A percentile compares a stretch with the other conserved stretches of the same genome.
Conservation (phyloP, 306 rosid genomes). For the Spatholobus suberectus region DNA sequence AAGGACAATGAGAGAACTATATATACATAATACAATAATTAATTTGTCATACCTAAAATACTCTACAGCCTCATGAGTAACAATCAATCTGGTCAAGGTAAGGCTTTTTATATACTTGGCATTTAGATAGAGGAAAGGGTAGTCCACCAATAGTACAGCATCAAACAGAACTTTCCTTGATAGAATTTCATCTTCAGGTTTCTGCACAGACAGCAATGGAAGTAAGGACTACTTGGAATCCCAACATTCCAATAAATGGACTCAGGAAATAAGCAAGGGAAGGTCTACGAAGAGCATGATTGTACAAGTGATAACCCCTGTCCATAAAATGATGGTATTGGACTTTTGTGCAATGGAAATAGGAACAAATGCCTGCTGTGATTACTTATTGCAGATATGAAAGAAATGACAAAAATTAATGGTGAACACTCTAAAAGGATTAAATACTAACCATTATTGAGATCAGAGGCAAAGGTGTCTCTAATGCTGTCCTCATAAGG, state of each 20-base stretch:
- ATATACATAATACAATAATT: conserved; percentile 9
- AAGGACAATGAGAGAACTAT: not conserved
- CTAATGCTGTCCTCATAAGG: conserved; percentile 67
- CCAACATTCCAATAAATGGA: conserved; percentile 18
- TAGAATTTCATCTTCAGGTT: conserved; percentile 64
- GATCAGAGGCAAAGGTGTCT: conserved; percentile 62
- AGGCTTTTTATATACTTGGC: conserved; percentile 46
- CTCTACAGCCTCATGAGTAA: conserved; percentile 64
- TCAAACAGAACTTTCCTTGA: conserved; percentile 73
- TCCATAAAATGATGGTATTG: not conserved
- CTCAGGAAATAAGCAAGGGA: not conserved
- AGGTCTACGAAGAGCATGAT: not conserved
- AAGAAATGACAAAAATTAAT: conserved; percentile 7
- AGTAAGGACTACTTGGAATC: not conserved
- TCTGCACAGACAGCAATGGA: conserved; percentile 56
- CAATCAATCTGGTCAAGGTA: conserved; percentile 67
- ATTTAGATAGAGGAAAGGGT: conserved; percentile 61
- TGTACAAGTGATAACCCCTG: not conserved
- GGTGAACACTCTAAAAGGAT: not conserved
- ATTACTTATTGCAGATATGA: not conserved
- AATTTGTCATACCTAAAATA: conserved; percentile 60
- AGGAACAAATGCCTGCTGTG: not conserved
- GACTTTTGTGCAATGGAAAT: conserved; percentile 7
- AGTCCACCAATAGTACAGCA: conserved; percentile 74
- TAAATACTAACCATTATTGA: conserved; percentile 62